Base-by-base conservation (phyloP, 2,329 filamentous ascomycete species). In the Sporothrix curviconia region DNA sequence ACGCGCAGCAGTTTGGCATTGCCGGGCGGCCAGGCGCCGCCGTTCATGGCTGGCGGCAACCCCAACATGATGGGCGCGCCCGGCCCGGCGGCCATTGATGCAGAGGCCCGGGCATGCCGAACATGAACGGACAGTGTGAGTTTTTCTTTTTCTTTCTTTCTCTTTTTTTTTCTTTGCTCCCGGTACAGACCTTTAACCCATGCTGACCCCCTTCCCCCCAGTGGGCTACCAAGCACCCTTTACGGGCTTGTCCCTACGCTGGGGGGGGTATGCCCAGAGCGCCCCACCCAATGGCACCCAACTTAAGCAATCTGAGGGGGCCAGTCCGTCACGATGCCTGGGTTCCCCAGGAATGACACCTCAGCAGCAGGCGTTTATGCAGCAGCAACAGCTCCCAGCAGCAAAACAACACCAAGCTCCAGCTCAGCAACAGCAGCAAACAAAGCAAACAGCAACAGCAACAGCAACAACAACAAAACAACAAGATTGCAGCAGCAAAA, bases 101-200 rank as follows among this genome's bases (percentile, higher is more conserved):
- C 82, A 80, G 71, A 82, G 78, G n/a, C 68, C 70, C 79, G 64
- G 77, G 72, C 67, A 81, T 83, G 79, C 76, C 76, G 62, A 79
- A 80, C 68, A 82, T 83, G 78, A 83, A 82, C 74, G 79, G 80
- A 55, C 80, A 83, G 68, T 82, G 80, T 83, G 73, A 77, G 80
- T 75, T 46, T 25, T 14, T 30, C 15, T 57, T 61, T 28, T 43
- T 59, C 59, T 58, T 53, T 59, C 54, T 40, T 30, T 37, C 40
- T 40, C 40, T 46, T 14, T 5, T 14, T 24, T 28, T 37, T 36
- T 34, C 12, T n/a, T n/a, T n/a, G n/a, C n/a, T n/a, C n/a, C n/a
- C n/a, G n/a, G n/a, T n/a, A n/a, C n/a, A 22, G 25, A 36, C 7
- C 57, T 51, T 57, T 52, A 46, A 50, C 60, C 66, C 49, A 64